phyloP scores from a whole-genome alignment of 1,284 basidiomycete genomes.

The Ustilago sp. region DNA sequence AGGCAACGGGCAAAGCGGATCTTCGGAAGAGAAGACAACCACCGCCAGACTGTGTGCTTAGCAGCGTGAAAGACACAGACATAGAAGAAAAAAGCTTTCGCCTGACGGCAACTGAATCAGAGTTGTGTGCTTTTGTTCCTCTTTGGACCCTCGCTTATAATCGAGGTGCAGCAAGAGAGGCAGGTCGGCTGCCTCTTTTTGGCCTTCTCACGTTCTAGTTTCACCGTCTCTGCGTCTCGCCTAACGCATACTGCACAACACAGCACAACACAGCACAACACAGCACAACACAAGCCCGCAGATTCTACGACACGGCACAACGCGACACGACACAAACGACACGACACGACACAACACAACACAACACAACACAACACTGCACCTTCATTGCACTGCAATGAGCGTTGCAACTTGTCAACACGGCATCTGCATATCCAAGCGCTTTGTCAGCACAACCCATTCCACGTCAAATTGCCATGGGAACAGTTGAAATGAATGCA shows the following conservation, averaged over 20 bases:
- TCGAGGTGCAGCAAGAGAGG: constrained; percentile 14
- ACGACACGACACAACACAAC: neutral
- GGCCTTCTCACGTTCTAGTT: neutral
- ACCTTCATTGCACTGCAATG: neutral
- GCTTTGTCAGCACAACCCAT: neutral
- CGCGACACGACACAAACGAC: neutral
- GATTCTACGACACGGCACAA: neutral
- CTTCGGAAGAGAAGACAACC: neutral
- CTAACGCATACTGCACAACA: neutral
- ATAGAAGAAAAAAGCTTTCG: neutral
- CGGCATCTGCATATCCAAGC: neutral
- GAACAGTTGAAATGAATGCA: neutral
- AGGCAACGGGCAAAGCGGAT: neutral
- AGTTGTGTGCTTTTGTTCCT: neutral
- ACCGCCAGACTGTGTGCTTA: neutral
- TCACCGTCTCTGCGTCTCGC: constrained; percentile 2
- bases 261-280: too few species aligned
- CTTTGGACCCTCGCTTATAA: constrained; percentile 4
- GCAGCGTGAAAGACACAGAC: neutral
- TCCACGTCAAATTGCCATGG: neutral
- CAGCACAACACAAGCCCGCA: neutral
- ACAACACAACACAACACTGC: neutral
- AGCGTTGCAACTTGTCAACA: neutral
- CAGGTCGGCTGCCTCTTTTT: constrained; percentile 8
- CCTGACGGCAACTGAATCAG: constrained; percentile 2